Evolutionary conservation across 2,329 filamentous ascomycete genomes (phyloP), one percentile per base, ranked within the genome.

Genomic region (Westerdykella sp.): DNA sequence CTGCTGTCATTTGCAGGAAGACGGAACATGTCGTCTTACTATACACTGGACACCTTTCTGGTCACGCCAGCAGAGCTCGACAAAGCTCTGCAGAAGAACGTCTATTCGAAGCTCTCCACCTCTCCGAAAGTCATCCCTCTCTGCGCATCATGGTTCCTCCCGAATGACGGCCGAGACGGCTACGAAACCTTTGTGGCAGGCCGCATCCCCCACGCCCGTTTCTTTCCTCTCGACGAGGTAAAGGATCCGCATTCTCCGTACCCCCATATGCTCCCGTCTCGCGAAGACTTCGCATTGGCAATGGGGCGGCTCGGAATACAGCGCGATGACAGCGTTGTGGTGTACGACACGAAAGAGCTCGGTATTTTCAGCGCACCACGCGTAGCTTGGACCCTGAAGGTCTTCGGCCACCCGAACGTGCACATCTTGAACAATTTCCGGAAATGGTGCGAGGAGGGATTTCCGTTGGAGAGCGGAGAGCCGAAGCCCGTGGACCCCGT

Each of bases 341-440:
- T 98, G 5, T 98, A 98, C 63, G 93, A 98, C 65, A 84, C 82
- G 22, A 84, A 87, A 49, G 90, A 97, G 71, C 73, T 91, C 23
- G 93, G 93, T 9, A 90, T 98, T 47, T 95, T 98, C 71, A 93
- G 86, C 56, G 93, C 91, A 1, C 93, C 93, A 4, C 79, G 93
- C 34, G 91, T 95, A 1, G 91, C 83, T 44, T 98, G 93, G 93
- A 98, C 91, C 1, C 73, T 98, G 51, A 81, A 81, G 59, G 81
- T 88, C 28, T 97, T 97, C 66, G 93, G 93, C 1, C 93, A 98
- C 65, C 74, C 81, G 36, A 84, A 81, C 50, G 91, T 98, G 12
- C 89, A 96, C 66, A 70, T 98, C 14, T 72, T 98, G 43, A 94
- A 98, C 72, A 98, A 98, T 71, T 98, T 96, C 72, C 86, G 84